Conservation (phyloP, 1,284 basidiomycete genomes). For the Ceratobasidium sp. region DNA sequence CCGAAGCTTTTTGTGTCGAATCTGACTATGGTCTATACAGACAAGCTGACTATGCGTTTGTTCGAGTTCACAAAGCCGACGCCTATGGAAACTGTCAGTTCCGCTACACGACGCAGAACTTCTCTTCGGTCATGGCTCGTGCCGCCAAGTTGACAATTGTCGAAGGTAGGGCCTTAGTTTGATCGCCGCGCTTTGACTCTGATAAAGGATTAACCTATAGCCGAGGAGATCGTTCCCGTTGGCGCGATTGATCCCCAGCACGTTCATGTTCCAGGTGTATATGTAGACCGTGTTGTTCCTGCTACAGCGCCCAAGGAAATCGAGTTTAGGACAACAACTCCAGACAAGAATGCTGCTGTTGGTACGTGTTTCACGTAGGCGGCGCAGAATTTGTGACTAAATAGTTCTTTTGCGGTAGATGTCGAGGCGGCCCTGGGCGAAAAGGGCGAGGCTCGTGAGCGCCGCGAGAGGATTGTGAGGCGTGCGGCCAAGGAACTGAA, state of each 20-base stretch:
- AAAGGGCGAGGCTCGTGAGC: conserved; percentile 57
- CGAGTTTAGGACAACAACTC: conserved; percentile 76
- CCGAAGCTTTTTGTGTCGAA: conserved; percentile 9
- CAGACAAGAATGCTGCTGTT: conserved; percentile 47
- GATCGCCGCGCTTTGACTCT: background rate
- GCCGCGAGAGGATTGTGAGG: conserved; percentile 79
- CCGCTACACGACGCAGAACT: conserved; percentile 86
- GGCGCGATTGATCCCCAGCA: conserved; percentile 84
- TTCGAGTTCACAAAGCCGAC: conserved; percentile 96
- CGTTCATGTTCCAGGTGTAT: conserved; percentile 85
- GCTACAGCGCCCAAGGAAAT: conserved; percentile 81
- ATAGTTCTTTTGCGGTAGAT: conserved; percentile 23
- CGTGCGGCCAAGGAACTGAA: conserved; percentile 89
- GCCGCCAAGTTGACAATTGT: conserved; percentile 92
- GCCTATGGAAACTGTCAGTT: conserved; percentile 87
- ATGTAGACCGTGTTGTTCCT: conserved; percentile 85
- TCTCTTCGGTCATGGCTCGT: conserved; percentile 84
- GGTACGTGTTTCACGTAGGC: background rate
- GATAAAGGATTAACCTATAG: conserved; percentile 50
- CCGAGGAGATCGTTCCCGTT: conserved; percentile 89
- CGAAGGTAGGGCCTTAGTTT: conserved; percentile 60
- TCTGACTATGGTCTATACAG: conserved; percentile 41
- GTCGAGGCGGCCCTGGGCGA: conserved; percentile 51
- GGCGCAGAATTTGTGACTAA: conserved; percentile 42
- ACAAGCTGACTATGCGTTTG: conserved; percentile 62